phyloP scores from a whole-genome alignment of 2,329 filamentous ascomycete species.

The Nigrospora osmanthi region DNA sequence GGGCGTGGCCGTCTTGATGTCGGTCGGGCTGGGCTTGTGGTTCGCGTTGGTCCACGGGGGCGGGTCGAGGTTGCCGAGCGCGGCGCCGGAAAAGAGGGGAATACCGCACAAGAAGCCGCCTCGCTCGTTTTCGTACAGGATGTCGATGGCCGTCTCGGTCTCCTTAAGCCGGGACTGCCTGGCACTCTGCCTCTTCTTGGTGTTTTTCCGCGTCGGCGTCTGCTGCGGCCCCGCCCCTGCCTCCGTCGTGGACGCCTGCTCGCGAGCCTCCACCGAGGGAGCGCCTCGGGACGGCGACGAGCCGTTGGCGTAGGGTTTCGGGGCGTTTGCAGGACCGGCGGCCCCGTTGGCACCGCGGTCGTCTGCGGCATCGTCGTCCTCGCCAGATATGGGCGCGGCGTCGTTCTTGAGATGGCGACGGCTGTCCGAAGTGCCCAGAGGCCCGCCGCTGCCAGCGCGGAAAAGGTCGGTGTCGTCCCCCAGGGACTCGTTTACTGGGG shows the following conservation, averaged over 20 bases:
- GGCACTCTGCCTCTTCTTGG: too few relatives aligned
- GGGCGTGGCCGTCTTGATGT: constrained; percentile 79
- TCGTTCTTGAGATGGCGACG: constrained; percentile 8
- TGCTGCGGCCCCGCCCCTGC: neutral
- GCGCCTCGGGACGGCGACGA: constrained; percentile 9
- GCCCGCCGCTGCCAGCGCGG: constrained; percentile 5
- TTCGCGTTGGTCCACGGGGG: constrained; percentile 74
- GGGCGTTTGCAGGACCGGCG: neutral
- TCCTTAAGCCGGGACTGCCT: constrained; percentile 11
- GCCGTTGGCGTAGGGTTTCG: too few relatives aligned
- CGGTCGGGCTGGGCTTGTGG: constrained; percentile 52
- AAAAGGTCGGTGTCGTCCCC: neutral
- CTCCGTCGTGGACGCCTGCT: neutral
- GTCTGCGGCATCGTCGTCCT: neutral
- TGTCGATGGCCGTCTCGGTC: constrained; percentile 60
- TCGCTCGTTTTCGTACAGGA: constrained; percentile 93
- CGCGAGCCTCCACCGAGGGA: neutral
- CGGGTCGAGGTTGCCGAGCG: constrained; percentile 79
- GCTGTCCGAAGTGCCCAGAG: constrained; percentile 14
- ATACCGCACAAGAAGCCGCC: constrained; percentile 85
- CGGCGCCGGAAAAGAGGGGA: constrained; percentile 80
- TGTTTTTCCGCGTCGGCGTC: too few relatives aligned
- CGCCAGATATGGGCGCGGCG: constrained; percentile 2
- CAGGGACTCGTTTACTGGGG: neutral
- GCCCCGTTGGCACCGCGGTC: neutral